Evolutionary conservation across 23 red algal genomes (phyloP).

Genomic region (Rhodosorus marinus): DNA sequence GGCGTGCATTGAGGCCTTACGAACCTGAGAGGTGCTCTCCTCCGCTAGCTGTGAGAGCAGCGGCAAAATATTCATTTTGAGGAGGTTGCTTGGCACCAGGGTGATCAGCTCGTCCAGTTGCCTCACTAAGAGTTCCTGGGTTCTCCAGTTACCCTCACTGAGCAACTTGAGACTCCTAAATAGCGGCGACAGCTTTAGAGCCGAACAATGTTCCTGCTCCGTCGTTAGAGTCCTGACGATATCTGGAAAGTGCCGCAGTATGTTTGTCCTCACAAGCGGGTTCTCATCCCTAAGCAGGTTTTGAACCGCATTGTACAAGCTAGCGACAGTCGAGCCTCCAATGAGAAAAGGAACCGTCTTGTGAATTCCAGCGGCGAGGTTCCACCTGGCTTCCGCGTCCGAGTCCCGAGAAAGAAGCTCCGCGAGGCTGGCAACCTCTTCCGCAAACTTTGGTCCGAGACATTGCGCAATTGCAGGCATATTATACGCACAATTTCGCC

Average conservation of each 20-base stretch:
- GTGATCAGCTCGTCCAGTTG: conserved; percentile 14
- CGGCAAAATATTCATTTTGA: conserved; percentile 21
- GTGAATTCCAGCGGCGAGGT: conserved; percentile 35
- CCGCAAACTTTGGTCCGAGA: neutral
- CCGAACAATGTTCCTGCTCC: neutral
- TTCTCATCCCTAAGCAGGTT: conserved; percentile 17
- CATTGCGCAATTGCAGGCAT: conserved; percentile 4
- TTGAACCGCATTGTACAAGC: conserved; percentile 15
- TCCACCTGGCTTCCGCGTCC: conserved; percentile 41
- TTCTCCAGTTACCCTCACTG: conserved; percentile 40
- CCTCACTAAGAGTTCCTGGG: conserved; percentile 33
- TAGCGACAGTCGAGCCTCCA: neutral
- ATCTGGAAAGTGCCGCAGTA: conserved; percentile 9
- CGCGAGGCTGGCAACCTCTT: conserved; percentile 11
- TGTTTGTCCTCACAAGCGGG: conserved; percentile 19
- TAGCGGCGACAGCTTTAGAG: neutral
- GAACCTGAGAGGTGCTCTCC: conserved; percentile 25
- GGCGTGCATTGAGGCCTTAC: conserved; percentile 26
- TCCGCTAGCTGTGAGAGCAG: conserved; percentile 13
- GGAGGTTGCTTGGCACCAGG: conserved; percentile 12
- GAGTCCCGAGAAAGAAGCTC: conserved; percentile 34
- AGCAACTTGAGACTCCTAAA: conserved; percentile 24
- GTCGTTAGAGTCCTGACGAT: neutral
- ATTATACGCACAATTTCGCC: conserved; percentile 39
- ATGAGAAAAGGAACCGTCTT: conserved; percentile 9